phyloP scores from a whole-genome alignment of 2,329 filamentous ascomycete genomes.

The Cladobotryum mycophilum region DNA sequence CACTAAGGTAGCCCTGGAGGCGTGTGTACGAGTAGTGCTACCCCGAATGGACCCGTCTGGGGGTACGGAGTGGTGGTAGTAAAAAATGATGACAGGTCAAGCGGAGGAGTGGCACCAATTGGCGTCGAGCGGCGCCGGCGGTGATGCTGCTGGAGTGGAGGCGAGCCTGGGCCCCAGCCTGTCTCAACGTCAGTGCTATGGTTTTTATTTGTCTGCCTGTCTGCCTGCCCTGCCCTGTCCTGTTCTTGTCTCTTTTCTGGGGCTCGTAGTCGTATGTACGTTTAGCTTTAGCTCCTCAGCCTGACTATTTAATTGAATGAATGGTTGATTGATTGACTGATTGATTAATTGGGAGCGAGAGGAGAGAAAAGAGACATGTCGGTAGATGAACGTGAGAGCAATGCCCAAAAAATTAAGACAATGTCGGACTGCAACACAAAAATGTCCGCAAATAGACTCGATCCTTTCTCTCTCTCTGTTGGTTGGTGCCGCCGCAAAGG shows the following conservation, averaged over 20 bases:
- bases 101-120: conserved; percentile 14
- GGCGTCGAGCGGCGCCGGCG: conserved; percentile 10
- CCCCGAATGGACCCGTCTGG: conserved; percentile 2
- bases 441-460: too few species aligned
- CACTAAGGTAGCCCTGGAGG: not conserved
- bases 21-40: conserved; percentile 3
- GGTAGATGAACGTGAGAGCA: too few species aligned
- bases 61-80: conserved; percentile 12
- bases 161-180: conserved; percentile 4
- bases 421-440: too few species aligned
- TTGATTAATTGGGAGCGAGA: too few species aligned
- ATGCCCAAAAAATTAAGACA: too few species aligned
- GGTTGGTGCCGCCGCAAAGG: too few species aligned
- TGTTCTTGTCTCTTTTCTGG: not conserved
- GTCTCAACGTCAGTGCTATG: not conserved
- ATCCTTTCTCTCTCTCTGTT: not conserved
- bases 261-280: not conserved
- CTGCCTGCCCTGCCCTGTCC: too few species aligned
- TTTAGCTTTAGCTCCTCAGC: not conserved
- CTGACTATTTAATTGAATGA: not conserved
- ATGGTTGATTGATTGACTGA: not conserved
- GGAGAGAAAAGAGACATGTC: too few species aligned
- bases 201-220: too few species aligned
- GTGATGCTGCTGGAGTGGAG: conserved; percentile 7
- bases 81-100: conserved; percentile 14